Evolutionary conservation across 176 grass and related monocot genomes (phyloP), one percentile per base, ranked within the genome.

Genomic region (Phyllostachys edulis): DNA sequence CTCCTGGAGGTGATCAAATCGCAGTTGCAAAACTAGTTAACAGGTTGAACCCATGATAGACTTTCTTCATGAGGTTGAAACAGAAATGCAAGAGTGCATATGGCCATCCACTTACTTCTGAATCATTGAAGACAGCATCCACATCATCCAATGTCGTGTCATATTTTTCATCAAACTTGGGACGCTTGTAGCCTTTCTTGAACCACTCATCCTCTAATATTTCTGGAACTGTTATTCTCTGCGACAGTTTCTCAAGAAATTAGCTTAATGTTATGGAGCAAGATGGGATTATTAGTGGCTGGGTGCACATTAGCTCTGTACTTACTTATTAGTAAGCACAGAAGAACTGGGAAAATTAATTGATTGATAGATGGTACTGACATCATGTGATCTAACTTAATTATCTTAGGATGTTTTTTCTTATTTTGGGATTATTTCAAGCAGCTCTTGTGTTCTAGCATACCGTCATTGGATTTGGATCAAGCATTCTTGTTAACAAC

Each of bases 181-280:
- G 86, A 13, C 85, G 88, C 65, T 91, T 96, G 80, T 96, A 96
- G 18, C 90, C 91, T 75, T 94, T 96, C 71, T 78, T 94, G 81
- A 96, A 99, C 96, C 93, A 99, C 64, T 94, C 92, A 66, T 99
- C 96, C 77, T 96, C 89, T 67, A 96, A 27, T 90, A 96, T 99
- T 88, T 96, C 96, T 72, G 91, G 82, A 73, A 99, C 86, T 81
- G 84, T 96, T 77, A 99, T 87, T 78, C 96, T 90, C 96, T 99
- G 86, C 44, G 42, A 75, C 3, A 66, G 7, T 87, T 87, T 47
- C 12, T 50, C 17, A 69, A 79, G 34, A 38, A 0, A 51, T 80
- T 55, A 90, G 74, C 60, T 50, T 45, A 34, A 59, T 82, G 14
- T 61, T n/a, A 55, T 60, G 67, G 14, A 70, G 44, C 4, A 57